Evolutionary conservation across 306 rosid genomes (phyloP), one percentile per base, ranked within the genome.

Genomic region (Trifolium dubium): DNA sequence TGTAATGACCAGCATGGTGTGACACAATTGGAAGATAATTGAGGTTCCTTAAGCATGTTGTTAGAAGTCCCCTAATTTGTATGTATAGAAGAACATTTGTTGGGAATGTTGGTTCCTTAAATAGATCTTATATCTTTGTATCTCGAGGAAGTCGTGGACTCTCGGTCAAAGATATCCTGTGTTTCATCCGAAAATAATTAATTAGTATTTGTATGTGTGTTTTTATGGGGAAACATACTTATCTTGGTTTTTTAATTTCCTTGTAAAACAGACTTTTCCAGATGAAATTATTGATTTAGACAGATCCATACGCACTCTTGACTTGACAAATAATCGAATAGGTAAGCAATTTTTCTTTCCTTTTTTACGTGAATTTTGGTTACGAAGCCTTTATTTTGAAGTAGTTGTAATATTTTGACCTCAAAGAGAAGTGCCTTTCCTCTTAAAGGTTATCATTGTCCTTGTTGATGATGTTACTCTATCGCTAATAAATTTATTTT

Each of bases 281-380:
- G 90, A 72, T 73, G 99, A 86, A 82, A 84, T 94, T 85, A 83
- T 92, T 66, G 89, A 85, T 50, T 69, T 92, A 76, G 98, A 88
- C 61, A 85, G 88, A 82, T 82, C 92, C 10, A 92, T 92, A n/a
- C 92, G 93, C 39, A 87, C 98, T 54, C 92, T 94, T 72, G 99
- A 94, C 80, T 72, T 94, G 56, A 92, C 92, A 0, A 87, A 85
- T 76, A 92, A 94, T 82, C 91, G 88, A 77, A 92, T 94, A 65
- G 93, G 97, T 90, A 77, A 49, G 71, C 47, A 14, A 47, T 64
- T 61, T 71, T 78, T 72, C 54, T 28, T 78, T 30, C 69, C 17
- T 12, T 8, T 32, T 66, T 67, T 4, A 30, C 35, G 19, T 18
- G 30, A 10, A 68, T 58, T 83, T 70, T 40, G 72, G 10, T 37